These are phyloP conservation scores for Penicillium maclennaniae DNA, from an alignment of 495 filamentous ascomycete species.

Conservation along the genomic window DNA sequence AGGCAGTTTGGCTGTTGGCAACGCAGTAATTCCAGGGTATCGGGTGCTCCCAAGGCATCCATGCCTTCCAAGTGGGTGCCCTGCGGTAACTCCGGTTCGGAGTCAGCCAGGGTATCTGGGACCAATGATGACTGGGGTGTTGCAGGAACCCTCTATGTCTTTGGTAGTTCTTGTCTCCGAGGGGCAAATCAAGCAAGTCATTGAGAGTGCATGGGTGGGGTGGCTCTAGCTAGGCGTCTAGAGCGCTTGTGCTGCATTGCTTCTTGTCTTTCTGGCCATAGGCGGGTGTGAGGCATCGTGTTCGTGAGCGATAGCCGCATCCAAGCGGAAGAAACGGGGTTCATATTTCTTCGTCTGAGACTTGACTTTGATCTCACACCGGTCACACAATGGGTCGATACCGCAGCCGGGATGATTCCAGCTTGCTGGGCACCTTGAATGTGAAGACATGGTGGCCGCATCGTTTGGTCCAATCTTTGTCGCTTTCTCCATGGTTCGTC, in stretches of 20 bases:
- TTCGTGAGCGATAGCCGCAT: conserved; percentile 23
- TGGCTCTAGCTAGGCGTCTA: conserved; percentile 29
- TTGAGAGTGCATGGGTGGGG: conserved; percentile 22
- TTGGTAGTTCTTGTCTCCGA: conserved; percentile 5
- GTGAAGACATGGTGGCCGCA: conserved; percentile 14
- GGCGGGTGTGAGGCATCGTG: conserved; percentile 9
- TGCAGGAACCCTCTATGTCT: conserved; percentile 8
- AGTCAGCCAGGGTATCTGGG: conserved; percentile 23
- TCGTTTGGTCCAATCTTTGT: conserved; percentile 11
- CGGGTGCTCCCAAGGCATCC: background rate
- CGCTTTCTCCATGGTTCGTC: conserved; percentile 21
- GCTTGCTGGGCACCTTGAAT: conserved; percentile 3
- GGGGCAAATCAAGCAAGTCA: conserved; percentile 20
- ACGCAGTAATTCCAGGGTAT: conserved; percentile 6
- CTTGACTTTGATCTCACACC: background rate
- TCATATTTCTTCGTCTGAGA: conserved; percentile 1
- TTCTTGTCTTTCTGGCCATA: conserved; percentile 9
- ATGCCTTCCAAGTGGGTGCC: conserved; percentile 15
- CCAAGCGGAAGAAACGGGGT: conserved; percentile 14
- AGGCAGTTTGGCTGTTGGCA: background rate
- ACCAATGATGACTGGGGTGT: conserved; percentile 20
- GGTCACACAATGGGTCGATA: background rate
- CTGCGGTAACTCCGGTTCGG: conserved; percentile 4
- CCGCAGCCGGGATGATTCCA: conserved; percentile 16
- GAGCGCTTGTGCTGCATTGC: conserved; percentile 33